Evolutionary conservation across 768 basidiomycete species (phyloP).

Genomic region (Dentipellis sp.): DNA sequence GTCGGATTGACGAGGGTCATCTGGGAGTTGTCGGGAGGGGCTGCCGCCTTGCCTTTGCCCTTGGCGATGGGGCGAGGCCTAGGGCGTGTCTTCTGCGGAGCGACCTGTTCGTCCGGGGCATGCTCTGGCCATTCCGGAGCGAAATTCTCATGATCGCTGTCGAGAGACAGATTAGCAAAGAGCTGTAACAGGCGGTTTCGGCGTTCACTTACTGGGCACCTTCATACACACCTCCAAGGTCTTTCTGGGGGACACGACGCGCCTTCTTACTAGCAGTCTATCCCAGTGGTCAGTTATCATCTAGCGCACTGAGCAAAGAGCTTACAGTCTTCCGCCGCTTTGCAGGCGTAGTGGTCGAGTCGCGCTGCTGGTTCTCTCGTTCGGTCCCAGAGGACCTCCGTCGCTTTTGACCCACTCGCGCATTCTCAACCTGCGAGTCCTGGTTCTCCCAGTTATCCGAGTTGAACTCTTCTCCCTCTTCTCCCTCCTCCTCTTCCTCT

Average conservation of each 20-base stretch:
- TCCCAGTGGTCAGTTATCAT: no score
- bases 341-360: background rate
- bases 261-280: no score
- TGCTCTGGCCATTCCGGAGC: background rate
- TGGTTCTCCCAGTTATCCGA: background rate
- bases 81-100: background rate
- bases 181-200: background rate
- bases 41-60: background rate
- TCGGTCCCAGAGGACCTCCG: background rate
- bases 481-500: slow-evolving; percentile 1
- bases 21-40: background rate
- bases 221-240: no score
- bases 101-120: background rate
- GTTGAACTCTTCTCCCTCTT: background rate
- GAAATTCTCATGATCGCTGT: background rate
- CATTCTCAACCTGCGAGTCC: background rate
- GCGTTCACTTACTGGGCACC: no score
- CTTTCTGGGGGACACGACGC: no score
- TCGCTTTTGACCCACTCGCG: background rate
- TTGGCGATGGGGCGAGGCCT: background rate
- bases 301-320: background rate
- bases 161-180: background rate
- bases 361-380: no score
- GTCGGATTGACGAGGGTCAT: background rate
- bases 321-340: background rate